Evolutionary conservation across 2,329 filamentous ascomycete species (phyloP).

Genomic region (Fusarium succisae): DNA sequence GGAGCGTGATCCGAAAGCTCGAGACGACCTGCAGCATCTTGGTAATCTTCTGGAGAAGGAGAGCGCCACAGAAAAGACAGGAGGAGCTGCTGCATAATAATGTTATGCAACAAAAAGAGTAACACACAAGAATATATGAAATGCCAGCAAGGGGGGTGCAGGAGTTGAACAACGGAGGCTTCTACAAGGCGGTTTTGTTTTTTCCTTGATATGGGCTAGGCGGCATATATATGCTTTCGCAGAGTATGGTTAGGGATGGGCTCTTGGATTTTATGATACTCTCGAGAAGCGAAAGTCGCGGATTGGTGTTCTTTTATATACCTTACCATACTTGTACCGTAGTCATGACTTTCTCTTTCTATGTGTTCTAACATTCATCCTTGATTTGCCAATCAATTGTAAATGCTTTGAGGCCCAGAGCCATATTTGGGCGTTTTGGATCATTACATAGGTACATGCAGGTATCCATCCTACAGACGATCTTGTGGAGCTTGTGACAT

Average conservation of each 20-base stretch:
- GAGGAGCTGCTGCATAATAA: slow-evolving; percentile 16
- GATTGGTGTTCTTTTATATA: background rate
- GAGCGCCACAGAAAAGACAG: slow-evolving; percentile 41
- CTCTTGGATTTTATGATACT: slow-evolving; percentile 24
- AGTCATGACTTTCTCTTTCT: background rate
- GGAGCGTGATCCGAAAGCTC: slow-evolving; percentile 70
- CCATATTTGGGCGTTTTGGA: background rate
- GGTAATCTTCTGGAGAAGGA: slow-evolving; percentile 64
- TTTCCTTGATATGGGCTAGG: background rate
- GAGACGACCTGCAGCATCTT: slow-evolving; percentile 68
- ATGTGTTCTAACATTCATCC: background rate
- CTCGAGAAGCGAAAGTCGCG: background rate
- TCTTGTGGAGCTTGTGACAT: background rate
- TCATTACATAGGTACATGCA: background rate
- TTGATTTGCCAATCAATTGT: background rate
- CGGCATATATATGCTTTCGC: background rate
- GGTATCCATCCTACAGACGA: background rate
- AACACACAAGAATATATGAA: background rate
- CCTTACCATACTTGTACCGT: background rate
- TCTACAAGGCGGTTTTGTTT: background rate
- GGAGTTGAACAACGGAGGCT: slow-evolving; percentile 7
- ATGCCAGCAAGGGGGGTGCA: slow-evolving; percentile 2
- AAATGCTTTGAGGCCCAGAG: background rate
- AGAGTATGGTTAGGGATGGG: slow-evolving; percentile 3
- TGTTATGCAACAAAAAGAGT: background rate